Evolutionary conservation across 1,284 basidiomycete species (phyloP).

Genomic region (Papiliotrema nemorosa): DNA sequence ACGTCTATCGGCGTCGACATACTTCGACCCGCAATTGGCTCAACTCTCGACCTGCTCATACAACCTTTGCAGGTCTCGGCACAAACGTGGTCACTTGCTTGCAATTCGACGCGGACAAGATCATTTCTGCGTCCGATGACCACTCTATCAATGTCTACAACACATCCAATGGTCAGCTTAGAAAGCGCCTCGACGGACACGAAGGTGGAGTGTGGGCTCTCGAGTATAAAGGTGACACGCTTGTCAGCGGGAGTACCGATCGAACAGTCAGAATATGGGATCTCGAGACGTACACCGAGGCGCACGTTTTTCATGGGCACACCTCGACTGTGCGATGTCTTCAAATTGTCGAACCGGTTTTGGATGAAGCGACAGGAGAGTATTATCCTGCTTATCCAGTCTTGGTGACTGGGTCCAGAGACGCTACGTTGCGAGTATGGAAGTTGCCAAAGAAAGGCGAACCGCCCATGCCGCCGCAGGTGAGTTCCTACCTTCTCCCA

Average conservation of each 20-base stretch:
- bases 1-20: slow-evolving; percentile 47
- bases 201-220: slow-evolving; percentile 95
- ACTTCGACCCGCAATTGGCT: slow-evolving; percentile 60
- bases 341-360: slow-evolving; percentile 51
- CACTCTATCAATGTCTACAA: slow-evolving; percentile 90
- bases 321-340: slow-evolving; percentile 72
- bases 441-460: slow-evolving; percentile 74
- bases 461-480: slow-evolving; percentile 50
- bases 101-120: slow-evolving; percentile 85
- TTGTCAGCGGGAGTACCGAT: slow-evolving; percentile 91
- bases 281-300: slow-evolving; percentile 69
- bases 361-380: slow-evolving; percentile 46
- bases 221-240: slow-evolving; percentile 64
- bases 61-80: slow-evolving; percentile 80
- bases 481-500: background rate
- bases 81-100: slow-evolving; percentile 89
- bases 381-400: slow-evolving; percentile 58
- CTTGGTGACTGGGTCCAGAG: slow-evolving; percentile 89
- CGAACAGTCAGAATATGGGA: slow-evolving; percentile 93
- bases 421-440: slow-evolving; percentile 87
- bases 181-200: slow-evolving; percentile 76
- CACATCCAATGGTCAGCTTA: slow-evolving; percentile 69
- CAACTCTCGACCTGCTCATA: slow-evolving; percentile 53
- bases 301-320: slow-evolving; percentile 88
- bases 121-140: slow-evolving; percentile 70